Evolutionary conservation across 1,139 yeast species (phyloP), one percentile per base, ranked within the genome.

Genomic region (Suhomyces guaymorum): DNA sequence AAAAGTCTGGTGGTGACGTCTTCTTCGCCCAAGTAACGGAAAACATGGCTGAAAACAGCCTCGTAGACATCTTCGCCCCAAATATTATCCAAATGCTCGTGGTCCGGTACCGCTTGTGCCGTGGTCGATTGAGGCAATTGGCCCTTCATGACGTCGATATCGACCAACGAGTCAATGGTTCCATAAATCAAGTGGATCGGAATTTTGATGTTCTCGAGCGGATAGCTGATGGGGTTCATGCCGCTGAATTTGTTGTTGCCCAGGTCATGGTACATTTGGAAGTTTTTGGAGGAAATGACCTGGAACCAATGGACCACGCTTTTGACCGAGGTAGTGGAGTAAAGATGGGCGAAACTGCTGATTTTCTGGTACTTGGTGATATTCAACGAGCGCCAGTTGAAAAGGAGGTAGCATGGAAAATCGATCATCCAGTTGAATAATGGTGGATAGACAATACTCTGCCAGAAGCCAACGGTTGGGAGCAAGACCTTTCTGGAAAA

Each of bases 221-320:
- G 74, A 44, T 76, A 73, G 30, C 63, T 57, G 16, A 66, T 54
- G 1, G 75, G 69, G 18, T 50, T 52, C 26, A 59, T 44, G 16
- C 79, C 76, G 22, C 70, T 59, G 14, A 73, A 60, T 19, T 60
- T 46, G 3, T 56, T 45, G 28, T 48, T 48, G 13, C 55, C 40
- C 2, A 30, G 11, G 41, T 87, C 96, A 51, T 83, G 90, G 59
- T 80, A 90, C 95, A 90, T 83, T 58, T 88, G 96, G 57, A 90
- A 89, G 34, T 78, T 76, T 27, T 78, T 79, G n/a, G 86, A 71
- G 29, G 85, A 70, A 44, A 90, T 84, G 38, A 90, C 88, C 61
- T 90, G 97, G 57, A 90, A 90, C 97, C 97, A 90, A 61, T 90
- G 97, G 22, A 89, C 97, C 31, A 88, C 92, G 15, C 87, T 79